phyloP scores from a whole-genome alignment of 331 rosid genomes.

The Spiraea crenata region DNA sequence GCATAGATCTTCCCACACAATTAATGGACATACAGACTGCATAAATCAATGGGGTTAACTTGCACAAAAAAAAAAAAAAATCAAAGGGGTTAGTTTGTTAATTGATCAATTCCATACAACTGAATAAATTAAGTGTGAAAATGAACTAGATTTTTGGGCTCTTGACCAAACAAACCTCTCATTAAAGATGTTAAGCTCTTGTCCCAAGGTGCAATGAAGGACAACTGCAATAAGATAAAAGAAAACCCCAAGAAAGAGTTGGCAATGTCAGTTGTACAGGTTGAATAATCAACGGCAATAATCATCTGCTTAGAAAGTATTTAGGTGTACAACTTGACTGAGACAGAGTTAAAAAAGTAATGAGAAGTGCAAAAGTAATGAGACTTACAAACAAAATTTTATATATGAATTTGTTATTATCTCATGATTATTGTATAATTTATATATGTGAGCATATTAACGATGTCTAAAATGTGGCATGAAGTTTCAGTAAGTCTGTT shows the following conservation, averaged over 20 bases:
- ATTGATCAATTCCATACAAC: background rate
- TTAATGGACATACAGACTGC: slow-evolving; percentile 30
- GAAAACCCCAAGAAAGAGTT: slow-evolving; percentile 49
- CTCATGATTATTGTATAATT: too few species aligned
- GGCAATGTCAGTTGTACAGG: slow-evolving; percentile 72
- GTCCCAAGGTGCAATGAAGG: slow-evolving; percentile 52
- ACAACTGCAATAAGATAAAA: slow-evolving; percentile 45
- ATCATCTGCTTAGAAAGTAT: slow-evolving; percentile 15
- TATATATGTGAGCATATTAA: too few species aligned
- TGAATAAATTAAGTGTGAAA: slow-evolving; percentile 26
- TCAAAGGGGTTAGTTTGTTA: slow-evolving; percentile 18
- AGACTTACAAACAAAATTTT: too few species aligned
- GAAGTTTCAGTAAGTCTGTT: too few species aligned
- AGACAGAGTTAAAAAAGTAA: slow-evolving; percentile 16
- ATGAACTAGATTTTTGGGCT: slow-evolving; percentile 53
- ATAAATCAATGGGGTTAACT: slow-evolving; percentile 27
- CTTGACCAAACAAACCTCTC: slow-evolving; percentile 59
- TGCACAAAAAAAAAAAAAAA: too few species aligned
- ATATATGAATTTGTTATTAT: too few species aligned
- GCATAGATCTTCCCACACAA: slow-evolving; percentile 30
- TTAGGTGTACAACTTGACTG: slow-evolving; percentile 26
- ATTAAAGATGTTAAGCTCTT: slow-evolving; percentile 58
- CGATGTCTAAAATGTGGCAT: too few species aligned
- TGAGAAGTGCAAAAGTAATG: too few species aligned
- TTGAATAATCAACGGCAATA: slow-evolving; percentile 46